Conservation (phyloP, 371 early-diverging fungal genomes). For the Mortierella sp. region DNA sequence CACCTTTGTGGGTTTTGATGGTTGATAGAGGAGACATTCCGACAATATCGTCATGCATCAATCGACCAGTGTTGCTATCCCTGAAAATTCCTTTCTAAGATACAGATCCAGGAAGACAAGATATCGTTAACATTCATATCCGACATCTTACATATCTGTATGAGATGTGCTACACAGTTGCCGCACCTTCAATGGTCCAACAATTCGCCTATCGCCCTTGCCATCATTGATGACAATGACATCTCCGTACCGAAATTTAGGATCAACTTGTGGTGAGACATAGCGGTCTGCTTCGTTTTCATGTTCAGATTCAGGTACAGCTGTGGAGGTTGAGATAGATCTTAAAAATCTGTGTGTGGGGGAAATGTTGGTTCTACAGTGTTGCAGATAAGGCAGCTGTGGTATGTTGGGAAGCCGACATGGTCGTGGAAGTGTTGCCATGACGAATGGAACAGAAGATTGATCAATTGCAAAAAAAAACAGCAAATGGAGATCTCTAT, state of each 20-base stretch:
- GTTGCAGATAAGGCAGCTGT: background rate
- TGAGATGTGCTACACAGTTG: background rate
- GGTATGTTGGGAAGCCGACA: background rate
- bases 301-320: background rate
- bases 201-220: conserved; percentile 37
- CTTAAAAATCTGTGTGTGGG: background rate
- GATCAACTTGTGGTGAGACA: conserved; percentile 34
- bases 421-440: background rate
- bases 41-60: conserved; percentile 66
- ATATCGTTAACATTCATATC: background rate
- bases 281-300: background rate
- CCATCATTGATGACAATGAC: conserved; percentile 36
- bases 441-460: background rate
- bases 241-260: conserved; percentile 49
- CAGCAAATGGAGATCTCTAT: background rate
- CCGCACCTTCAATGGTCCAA: conserved; percentile 45
- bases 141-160: background rate
- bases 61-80: conserved; percentile 58
- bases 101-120: background rate
- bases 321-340: background rate
- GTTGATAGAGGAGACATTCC: conserved; percentile 64
- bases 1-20: conserved; percentile 62
- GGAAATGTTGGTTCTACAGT: background rate
- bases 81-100: conserved; percentile 21
- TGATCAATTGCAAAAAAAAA: background rate